Percentiles rank a stretch among this genome's conserved stretches.
phyloP scores from a whole-genome alignment of 2,329 filamentous ascomycete genomes.

The Emydomyces testavorans region DNA sequence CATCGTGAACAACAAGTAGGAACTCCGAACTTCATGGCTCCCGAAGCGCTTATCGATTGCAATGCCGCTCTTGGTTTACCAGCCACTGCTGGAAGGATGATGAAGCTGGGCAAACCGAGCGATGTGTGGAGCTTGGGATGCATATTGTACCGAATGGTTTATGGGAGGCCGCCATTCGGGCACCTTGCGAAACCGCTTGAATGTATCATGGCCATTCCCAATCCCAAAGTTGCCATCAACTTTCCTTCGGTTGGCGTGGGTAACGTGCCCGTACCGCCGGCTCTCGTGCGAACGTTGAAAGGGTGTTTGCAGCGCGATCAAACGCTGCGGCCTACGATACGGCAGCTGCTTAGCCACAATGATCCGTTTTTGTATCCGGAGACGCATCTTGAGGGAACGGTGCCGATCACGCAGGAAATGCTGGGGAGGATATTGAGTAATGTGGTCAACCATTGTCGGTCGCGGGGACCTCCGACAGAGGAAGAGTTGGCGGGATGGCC shows the following conservation, averaged over 20 bases:
- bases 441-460: slow-evolving; percentile 49
- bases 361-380: slow-evolving; percentile 52
- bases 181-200: slow-evolving; percentile 82
- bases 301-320: slow-evolving; percentile 50
- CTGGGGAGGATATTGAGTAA: slow-evolving; percentile 48
- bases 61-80: slow-evolving; percentile 50
- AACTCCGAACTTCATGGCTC: slow-evolving; percentile 97
- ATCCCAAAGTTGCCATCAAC: slow-evolving; percentile 39
- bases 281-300: slow-evolving; percentile 45
- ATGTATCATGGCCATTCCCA: slow-evolving; percentile 52
- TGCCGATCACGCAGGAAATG: slow-evolving; percentile 46
- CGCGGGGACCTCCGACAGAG: slow-evolving; percentile 45
- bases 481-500: slow-evolving; percentile 44
- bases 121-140: slow-evolving; percentile 95
- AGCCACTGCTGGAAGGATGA: slow-evolving; percentile 53
- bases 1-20: slow-evolving; percentile 92
- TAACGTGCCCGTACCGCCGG: slow-evolving; percentile 42
- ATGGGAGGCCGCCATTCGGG: slow-evolving; percentile 88
- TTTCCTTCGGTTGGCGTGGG: slow-evolving; percentile 38
- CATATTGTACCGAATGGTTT: slow-evolving; percentile 96
- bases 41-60: slow-evolving; percentile 80
- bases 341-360: slow-evolving; percentile 43
- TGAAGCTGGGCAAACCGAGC: slow-evolving; percentile 91
- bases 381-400: slow-evolving; percentile 34
- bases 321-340: slow-evolving; percentile 44